These are phyloP conservation scores for Kluyveromyces marxianus DNA, from an alignment of 1,139 yeast species.

Conservation along the genomic window DNA sequence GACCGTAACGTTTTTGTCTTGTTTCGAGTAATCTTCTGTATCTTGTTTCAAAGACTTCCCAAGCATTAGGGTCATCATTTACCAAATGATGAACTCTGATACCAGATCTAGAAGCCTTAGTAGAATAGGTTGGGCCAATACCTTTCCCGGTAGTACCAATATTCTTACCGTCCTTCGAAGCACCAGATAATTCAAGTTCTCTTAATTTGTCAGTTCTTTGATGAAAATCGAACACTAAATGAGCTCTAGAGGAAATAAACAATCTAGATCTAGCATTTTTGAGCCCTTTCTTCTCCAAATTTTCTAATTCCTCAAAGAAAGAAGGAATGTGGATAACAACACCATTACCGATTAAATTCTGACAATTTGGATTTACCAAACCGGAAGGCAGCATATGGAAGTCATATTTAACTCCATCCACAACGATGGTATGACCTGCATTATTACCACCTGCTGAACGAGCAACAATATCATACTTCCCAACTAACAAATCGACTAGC, in stretches of 20 bases:
- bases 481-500: constrained; percentile 88
- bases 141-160: constrained; percentile 99
- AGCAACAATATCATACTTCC: constrained; percentile 91
- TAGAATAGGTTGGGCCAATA: constrained; percentile 96
- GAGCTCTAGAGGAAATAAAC: constrained; percentile 89
- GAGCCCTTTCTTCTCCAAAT: constrained; percentile 74
- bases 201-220: constrained; percentile 93
- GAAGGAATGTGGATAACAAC: constrained; percentile 95
- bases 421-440: constrained; percentile 98
- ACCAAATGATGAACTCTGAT: constrained; percentile 93
- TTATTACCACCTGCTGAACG: constrained; percentile 99
- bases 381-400: constrained; percentile 99
- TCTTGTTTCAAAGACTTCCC: constrained; percentile 82
- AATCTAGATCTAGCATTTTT: constrained; percentile 64
- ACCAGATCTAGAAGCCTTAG: constrained; percentile 96
- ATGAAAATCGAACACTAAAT: constrained; percentile 94
- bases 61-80: constrained; percentile 79
- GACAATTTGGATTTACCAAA: constrained; percentile 83
- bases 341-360: constrained; percentile 89
- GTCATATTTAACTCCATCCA: constrained; percentile 78
- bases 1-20: constrained; percentile 85
- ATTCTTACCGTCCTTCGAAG: constrained; percentile 62
- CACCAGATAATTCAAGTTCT: constrained; percentile 75
- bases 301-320: constrained; percentile 77
- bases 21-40: constrained; percentile 72